Percentiles rank a stretch among this genome's conserved stretches.
phyloP scores from a whole-genome alignment of 2,329 filamentous ascomycete genomes.

The Phyllosticta citribraziliensis region DNA sequence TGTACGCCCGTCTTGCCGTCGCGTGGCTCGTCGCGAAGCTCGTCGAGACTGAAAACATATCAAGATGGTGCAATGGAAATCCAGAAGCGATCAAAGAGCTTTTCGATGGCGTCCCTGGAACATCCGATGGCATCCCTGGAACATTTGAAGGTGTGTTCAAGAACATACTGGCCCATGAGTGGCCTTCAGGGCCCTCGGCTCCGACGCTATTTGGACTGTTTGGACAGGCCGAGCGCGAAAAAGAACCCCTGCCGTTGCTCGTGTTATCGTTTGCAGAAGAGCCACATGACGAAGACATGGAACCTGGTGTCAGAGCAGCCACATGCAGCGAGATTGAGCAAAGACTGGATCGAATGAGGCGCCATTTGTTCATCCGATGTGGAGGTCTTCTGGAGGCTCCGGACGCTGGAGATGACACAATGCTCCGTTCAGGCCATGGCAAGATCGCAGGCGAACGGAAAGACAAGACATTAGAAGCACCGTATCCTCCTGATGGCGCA shows the following conservation, averaged over 20 bases:
- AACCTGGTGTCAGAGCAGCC: neutral
- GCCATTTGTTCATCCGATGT: slow-evolving; percentile 11
- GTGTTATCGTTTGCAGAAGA: slow-evolving; percentile 13
- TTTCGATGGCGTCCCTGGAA: slow-evolving; percentile 5
- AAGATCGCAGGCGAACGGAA: slow-evolving; percentile 12
- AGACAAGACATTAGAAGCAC: slow-evolving; percentile 1
- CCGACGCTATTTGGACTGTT: slow-evolving; percentile 12
- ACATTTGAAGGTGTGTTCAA: neutral
- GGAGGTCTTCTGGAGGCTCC: slow-evolving; percentile 13
- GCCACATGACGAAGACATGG: slow-evolving; percentile 3
- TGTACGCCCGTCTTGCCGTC: slow-evolving; percentile 16
- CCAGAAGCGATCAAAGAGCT: slow-evolving; percentile 12
- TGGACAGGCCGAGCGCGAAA: slow-evolving; percentile 9
- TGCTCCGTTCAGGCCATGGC: slow-evolving; percentile 10
- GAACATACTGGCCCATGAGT: slow-evolving; percentile 9
- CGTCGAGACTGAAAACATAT: slow-evolving; percentile 9
- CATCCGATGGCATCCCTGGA: neutral
- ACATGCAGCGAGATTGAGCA: neutral
- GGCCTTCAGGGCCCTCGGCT: neutral
- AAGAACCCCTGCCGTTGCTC: slow-evolving; percentile 8
- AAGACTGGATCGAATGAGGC: neutral
- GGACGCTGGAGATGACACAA: neutral
- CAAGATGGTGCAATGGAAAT: slow-evolving; percentile 10
- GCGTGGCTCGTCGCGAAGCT: slow-evolving; percentile 12
- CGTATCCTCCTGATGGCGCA: neutral